Conservation (phyloP, 2,329 filamentous ascomycete species). For the Metarhizium robertsii region DNA sequence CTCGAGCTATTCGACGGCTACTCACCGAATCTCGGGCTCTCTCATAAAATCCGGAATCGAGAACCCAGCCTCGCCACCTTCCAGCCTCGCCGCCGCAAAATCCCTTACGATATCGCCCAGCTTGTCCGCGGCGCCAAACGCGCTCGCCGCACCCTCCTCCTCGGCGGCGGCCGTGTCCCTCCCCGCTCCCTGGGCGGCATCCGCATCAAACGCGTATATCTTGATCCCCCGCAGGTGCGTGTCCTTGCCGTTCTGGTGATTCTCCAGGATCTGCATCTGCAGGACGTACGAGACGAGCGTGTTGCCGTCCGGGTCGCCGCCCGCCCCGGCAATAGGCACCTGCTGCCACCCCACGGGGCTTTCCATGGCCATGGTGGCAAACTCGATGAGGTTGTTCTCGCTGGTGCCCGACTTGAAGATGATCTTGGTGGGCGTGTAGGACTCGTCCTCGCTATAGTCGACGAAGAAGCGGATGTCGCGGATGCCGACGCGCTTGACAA, state of each 20-base stretch:
- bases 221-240: conserved; percentile 94
- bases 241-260: conserved; percentile 98
- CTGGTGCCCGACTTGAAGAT: conserved; percentile 82
- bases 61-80: conserved; percentile 25
- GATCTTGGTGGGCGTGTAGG: conserved; percentile 92
- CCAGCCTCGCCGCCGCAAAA: conserved; percentile 18
- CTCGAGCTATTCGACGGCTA: neutral
- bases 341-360: conserved; percentile 86
- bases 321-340: conserved; percentile 51
- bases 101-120: conserved; percentile 19
- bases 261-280: conserved; percentile 85
- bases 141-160: conserved; percentile 15
- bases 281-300: conserved; percentile 82
- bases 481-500: conserved; percentile 73
- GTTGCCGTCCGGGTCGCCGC: conserved; percentile 55
- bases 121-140: conserved; percentile 9
- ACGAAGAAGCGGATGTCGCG: conserved; percentile 74
- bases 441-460: conserved; percentile 88
- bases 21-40: conserved; percentile 31
- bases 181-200: conserved; percentile 28
- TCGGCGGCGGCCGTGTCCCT: conserved; percentile 17
- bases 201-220: conserved; percentile 57
- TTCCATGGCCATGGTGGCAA: conserved; percentile 68
- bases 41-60: conserved; percentile 32
- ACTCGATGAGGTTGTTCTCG: conserved; percentile 84